Conservation (phyloP, 23 red algal species). For the Gracilaria gracilis region DNA sequence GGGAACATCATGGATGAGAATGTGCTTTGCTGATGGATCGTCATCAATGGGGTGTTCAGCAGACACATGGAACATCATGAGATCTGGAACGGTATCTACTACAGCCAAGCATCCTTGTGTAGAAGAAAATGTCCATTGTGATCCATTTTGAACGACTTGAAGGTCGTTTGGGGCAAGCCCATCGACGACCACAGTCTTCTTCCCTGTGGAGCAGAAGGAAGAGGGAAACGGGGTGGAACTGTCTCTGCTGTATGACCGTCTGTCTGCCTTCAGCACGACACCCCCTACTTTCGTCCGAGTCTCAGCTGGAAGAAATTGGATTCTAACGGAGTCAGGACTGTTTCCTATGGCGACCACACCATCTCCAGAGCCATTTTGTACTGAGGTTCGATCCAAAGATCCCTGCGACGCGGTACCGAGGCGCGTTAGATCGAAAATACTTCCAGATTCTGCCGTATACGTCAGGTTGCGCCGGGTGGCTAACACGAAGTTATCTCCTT, state of each 20-base stretch:
- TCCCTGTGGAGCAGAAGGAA: no score
- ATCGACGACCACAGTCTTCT: conserved; percentile 8
- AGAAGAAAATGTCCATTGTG: neutral
- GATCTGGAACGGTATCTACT: neutral
- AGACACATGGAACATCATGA: conserved; percentile 15
- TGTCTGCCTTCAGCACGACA: no score
- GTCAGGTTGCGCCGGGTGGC: neutral
- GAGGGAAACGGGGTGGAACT: no score
- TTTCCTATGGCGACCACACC: conserved; percentile 2
- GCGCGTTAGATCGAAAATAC: neutral
- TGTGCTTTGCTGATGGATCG: neutral
- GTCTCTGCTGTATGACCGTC: no score
- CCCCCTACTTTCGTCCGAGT: neutral
- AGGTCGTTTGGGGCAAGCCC: neutral
- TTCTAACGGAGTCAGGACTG: neutral
- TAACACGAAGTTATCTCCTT: neutral
- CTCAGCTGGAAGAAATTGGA: neutral
- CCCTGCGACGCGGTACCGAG: neutral
- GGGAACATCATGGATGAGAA: conserved; percentile 22
- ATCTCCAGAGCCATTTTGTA: neutral
- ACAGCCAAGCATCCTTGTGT: neutral
- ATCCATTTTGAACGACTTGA: neutral
- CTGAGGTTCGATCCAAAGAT: neutral
- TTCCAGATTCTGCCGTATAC: neutral
- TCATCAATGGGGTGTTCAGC: neutral